These are phyloP conservation scores for Quercus parvula DNA, from an alignment of 306 rosid genomes.

Conservation along the genomic window DNA sequence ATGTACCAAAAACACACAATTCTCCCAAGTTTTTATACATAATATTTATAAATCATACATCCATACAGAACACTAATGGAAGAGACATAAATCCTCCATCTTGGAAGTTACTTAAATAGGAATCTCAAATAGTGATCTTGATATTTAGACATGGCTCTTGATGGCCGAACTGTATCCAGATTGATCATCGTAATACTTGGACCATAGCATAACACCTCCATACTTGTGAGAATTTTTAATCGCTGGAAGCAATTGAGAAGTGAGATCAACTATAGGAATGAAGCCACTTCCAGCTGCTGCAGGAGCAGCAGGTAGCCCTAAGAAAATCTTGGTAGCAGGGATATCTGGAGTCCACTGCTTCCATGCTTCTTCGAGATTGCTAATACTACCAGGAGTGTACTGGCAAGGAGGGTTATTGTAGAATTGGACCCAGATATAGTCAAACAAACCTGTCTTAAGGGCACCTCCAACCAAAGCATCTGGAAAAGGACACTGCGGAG, in stretches of 20 bases:
- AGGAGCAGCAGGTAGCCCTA: constrained; percentile 13
- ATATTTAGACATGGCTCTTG: background rate
- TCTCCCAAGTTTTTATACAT: background rate
- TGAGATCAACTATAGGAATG: background rate
- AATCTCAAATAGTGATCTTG: background rate
- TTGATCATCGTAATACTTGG: background rate
- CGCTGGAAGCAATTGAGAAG: constrained; percentile 1
- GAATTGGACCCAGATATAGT: constrained; percentile 17
- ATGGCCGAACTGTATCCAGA: background rate
- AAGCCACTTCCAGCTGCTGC: constrained; percentile 8
- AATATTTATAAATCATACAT: too few relatives aligned
- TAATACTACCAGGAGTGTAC: background rate
- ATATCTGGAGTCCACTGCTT: background rate
- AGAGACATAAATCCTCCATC: background rate
- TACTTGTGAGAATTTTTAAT: background rate
- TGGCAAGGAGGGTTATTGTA: constrained; percentile 18
- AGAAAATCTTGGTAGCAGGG: constrained; percentile 1
- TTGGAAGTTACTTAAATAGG: background rate
- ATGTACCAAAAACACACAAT: background rate
- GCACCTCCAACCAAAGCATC: constrained; percentile 6
- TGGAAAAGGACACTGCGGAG: constrained; percentile 15
- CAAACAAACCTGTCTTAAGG: constrained; percentile 3
- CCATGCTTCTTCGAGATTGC: background rate
- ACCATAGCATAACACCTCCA: constrained; percentile 2
- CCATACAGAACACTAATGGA: background rate